Evolutionary conservation across 768 basidiomycete genomes (phyloP), one percentile per base, ranked within the genome.

Genomic region (Lactifluus rugatus): DNA sequence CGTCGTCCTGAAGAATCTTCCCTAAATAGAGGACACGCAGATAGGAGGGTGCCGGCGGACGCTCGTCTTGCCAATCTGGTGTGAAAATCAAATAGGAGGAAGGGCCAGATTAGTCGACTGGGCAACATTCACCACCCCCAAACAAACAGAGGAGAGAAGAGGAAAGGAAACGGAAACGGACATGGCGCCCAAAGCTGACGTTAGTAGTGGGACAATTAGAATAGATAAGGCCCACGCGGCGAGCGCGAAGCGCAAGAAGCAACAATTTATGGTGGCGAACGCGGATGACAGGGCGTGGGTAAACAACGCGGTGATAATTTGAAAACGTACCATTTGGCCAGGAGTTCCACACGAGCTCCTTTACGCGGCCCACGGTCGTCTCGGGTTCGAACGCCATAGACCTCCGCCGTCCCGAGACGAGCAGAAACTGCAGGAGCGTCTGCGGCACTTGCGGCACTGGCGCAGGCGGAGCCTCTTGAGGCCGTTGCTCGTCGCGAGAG

Each of bases 1-100:
- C 88, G 31, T 91, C 89, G 66, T 91, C 89, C 66, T 89, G 87
- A n/a, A 89, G 70, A 67, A 91, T 84, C 70, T 82, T 83, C 37
- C 89, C 89, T 5, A 89, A 72, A 68, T 90, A 84, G 1, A 90
- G 73, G 37, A 91, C 78, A 19, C 89, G 80, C 57, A 89, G 74
- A 73, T 84, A 87, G 5, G 84, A 83, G 0, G 89, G 89, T 16
- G 84, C 83, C 2, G 86, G 85, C 2, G 89, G 87, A 11, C 83
- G 81, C 32, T 87, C 86, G 64, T 84, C 84, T 69, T 84, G 82
- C 87, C 87, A 89, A 55, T 89, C 88, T 83, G 60, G 25, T 39
- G 52, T 63, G 13, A 53, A 37, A 13, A 46, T 58, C n/a, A 31
- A 52, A 34, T 37, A 60, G 52, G 10, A n/a, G 16, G 1, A 11